A percentile compares a stretch with the other conserved stretches of the same genome.
These are phyloP conservation scores for Asclepias syriaca DNA, from an alignment of 257 asterid species.

Conservation along the genomic window DNA sequence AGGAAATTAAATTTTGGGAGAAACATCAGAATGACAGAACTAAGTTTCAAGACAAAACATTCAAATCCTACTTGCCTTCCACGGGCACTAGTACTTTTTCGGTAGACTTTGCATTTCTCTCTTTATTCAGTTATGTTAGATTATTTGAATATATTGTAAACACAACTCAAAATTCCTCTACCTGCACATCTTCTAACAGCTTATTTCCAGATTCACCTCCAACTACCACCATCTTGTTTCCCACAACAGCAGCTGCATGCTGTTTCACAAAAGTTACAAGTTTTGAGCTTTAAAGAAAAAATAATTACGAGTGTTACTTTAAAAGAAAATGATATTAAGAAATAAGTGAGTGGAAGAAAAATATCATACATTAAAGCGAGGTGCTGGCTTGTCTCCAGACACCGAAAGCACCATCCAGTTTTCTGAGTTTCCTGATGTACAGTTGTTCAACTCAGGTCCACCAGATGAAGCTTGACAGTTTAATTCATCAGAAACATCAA, in stretches of 20 bases:
- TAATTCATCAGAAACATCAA: slow-evolving; percentile 51
- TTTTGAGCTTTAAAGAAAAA: slow-evolving; percentile 5
- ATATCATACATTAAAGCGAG: slow-evolving; percentile 69
- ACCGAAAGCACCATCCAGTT: slow-evolving; percentile 91
- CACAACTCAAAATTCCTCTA: slow-evolving; percentile 9
- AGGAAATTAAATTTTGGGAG: background rate
- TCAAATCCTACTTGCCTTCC: background rate
- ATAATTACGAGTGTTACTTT: background rate
- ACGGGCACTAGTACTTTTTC: background rate
- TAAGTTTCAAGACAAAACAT: background rate
- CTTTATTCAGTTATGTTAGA: background rate
- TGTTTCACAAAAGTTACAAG: slow-evolving; percentile 31
- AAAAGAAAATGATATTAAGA: background rate
- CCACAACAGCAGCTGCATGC: slow-evolving; percentile 98
- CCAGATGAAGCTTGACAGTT: slow-evolving; percentile 51
- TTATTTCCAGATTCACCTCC: slow-evolving; percentile 90
- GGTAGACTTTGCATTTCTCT: background rate
- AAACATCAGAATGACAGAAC: background rate
- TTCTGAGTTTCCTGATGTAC: slow-evolving; percentile 81
- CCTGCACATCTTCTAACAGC: slow-evolving; percentile 93
- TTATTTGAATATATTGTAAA: background rate
- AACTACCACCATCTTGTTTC: slow-evolving; percentile 96
- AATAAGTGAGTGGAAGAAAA: slow-evolving; percentile 17
- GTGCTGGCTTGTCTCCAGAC: slow-evolving; percentile 80
- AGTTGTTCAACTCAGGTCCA: slow-evolving; percentile 62